phyloP scores from a whole-genome alignment of 345 rosid species.

The Salix purpurea region DNA sequence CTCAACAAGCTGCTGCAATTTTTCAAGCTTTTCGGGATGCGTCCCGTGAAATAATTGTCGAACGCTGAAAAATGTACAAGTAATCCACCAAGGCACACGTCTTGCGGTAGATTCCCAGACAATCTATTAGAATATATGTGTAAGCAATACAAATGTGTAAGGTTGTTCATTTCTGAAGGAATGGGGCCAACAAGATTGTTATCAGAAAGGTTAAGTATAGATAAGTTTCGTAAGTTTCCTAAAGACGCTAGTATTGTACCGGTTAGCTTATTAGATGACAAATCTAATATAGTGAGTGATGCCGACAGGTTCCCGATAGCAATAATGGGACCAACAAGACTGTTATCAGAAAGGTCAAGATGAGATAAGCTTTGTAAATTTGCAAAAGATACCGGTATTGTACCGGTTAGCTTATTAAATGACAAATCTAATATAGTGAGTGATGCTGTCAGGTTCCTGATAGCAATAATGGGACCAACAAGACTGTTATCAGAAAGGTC shows the following conservation, averaged over 20 bases:
- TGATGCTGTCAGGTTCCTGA: neutral
- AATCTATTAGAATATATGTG: neutral
- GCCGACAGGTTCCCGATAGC: neutral
- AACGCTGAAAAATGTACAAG: neutral
- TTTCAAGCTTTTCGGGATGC: neutral
- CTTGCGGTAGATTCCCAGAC: neutral
- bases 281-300: neutral
- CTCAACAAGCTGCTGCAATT: slow-evolving; percentile 4
- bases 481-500: neutral
- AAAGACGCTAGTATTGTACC: neutral
- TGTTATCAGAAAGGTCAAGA: neutral
- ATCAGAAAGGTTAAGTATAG: neutral
- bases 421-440: neutral
- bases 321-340: neutral
- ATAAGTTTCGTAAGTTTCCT: neutral
- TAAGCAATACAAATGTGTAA: neutral
- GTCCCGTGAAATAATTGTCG: neutral
- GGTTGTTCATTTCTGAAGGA: neutral
- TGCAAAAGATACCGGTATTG: neutral
- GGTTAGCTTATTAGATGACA: neutral
- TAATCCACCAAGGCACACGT: neutral
- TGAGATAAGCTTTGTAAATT: neutral
- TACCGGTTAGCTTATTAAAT: neutral
- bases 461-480: neutral
- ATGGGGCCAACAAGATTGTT: neutral